phyloP scores from a whole-genome alignment of 1,139 yeast genomes.

The Geotrichum siamense region DNA sequence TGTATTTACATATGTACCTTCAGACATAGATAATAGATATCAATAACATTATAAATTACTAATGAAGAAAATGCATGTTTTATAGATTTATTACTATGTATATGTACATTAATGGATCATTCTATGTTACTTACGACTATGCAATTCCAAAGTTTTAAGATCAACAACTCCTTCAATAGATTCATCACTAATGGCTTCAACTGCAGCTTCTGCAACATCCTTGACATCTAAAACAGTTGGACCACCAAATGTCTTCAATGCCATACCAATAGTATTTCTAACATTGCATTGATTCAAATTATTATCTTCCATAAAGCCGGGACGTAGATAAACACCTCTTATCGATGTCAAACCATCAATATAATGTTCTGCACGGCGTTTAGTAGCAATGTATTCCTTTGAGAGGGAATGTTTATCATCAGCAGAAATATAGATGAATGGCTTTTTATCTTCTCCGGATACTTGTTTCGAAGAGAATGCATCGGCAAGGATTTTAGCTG shows the following conservation, averaged over 20 bases:
- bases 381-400: constrained; percentile 60
- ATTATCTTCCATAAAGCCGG: constrained; percentile 73
- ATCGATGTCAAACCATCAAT: constrained; percentile 37
- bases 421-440: constrained; percentile 76
- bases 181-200: constrained; percentile 48
- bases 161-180: constrained; percentile 51
- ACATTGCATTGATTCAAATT: constrained; percentile 23
- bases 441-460: constrained; percentile 20
- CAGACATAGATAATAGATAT: too few species aligned
- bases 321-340: constrained; percentile 61
- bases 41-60: too few species aligned
- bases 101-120: too few species aligned
- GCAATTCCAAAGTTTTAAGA: constrained; percentile 38
- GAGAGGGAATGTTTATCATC: constrained; percentile 67
- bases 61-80: too few species aligned
- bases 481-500: constrained; percentile 61
- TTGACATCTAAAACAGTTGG: constrained; percentile 55
- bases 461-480: constrained; percentile 37
- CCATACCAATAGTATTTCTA: constrained; percentile 21
- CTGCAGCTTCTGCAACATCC: constrained; percentile 54
- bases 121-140: too few species aligned
- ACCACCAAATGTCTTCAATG: constrained; percentile 11
- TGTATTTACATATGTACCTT: too few species aligned
- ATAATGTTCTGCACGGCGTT: constrained; percentile 67
- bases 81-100: too few species aligned